Conservation (phyloP, 2,329 filamentous ascomycete genomes). For the Ophiostoma sp. region DNA sequence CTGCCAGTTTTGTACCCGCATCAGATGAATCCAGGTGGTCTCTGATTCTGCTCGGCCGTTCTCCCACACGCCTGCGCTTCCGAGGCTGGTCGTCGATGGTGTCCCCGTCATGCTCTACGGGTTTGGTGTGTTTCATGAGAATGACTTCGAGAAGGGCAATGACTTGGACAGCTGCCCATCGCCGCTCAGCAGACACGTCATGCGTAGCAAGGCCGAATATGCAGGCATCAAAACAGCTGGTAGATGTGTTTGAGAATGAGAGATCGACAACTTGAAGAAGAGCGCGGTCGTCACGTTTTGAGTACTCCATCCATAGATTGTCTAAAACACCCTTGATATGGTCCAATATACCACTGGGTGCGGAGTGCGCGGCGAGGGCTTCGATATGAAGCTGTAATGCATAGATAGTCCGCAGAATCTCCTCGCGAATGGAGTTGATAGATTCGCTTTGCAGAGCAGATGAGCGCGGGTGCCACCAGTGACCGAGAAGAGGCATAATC, state of each 20-base stretch:
- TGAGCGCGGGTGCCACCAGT: conserved; percentile 68
- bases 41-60: conserved; percentile 42
- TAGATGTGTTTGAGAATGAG: conserved; percentile 47
- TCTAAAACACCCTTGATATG: conserved; percentile 63
- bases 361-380: conserved; percentile 44
- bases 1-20: conserved; percentile 43
- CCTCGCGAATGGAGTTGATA: conserved; percentile 61
- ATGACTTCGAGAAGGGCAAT: conserved; percentile 53
- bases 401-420: conserved; percentile 69
- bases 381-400: conserved; percentile 60
- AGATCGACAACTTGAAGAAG: conserved; percentile 75
- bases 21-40: conserved; percentile 45
- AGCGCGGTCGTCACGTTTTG: conserved; percentile 61
- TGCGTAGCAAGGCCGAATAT: conserved; percentile 51
- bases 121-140: conserved; percentile 32
- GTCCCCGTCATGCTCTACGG: conserved; percentile 18
- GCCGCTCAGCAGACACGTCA: conserved; percentile 50
- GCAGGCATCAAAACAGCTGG: conserved; percentile 43
- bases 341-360: conserved; percentile 37
- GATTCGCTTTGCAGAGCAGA: conserved; percentile 50
- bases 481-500: conserved; percentile 64
- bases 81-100: conserved; percentile 43
- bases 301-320: conserved; percentile 72
- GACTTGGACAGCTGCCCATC: conserved; percentile 56
- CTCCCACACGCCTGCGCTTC: conserved; percentile 46